Percentiles rank a stretch among this genome's conserved stretches.
These are phyloP conservation scores for Aspergillus aculeatinus DNA, from an alignment of 2,329 filamentous ascomycete genomes.

Conservation along the genomic window DNA sequence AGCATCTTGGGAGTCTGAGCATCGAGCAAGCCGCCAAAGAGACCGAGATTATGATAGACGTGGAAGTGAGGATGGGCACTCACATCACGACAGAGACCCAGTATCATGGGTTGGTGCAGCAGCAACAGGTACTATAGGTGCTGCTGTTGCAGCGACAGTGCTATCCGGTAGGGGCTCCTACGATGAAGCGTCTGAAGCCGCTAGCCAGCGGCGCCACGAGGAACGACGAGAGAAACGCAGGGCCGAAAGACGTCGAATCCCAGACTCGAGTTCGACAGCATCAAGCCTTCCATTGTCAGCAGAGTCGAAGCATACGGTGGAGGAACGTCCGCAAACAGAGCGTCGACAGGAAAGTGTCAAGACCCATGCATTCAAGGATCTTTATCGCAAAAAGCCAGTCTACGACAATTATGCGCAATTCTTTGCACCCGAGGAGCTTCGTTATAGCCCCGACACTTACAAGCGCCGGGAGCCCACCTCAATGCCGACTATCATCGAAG, in stretches of 20 bases:
- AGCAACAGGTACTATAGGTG: slow-evolving; percentile 53
- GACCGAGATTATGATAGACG: slow-evolving; percentile 20
- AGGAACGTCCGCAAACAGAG: slow-evolving; percentile 20
- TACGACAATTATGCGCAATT: slow-evolving; percentile 46
- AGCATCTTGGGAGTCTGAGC: slow-evolving; percentile 18
- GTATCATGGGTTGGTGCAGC: slow-evolving; percentile 40
- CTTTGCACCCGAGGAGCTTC: slow-evolving; percentile 43
- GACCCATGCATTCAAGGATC: slow-evolving; percentile 31
- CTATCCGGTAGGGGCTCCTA: slow-evolving; percentile 31
- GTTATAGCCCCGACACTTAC: slow-evolving; percentile 40
- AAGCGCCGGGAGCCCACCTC: slow-evolving; percentile 19
- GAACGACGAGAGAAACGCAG: slow-evolving; percentile 41
- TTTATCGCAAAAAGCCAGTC: slow-evolving; percentile 33
- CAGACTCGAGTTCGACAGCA: slow-evolving; percentile 22
- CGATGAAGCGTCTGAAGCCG: slow-evolving; percentile 29
- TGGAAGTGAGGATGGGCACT: background rate
- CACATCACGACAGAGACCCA: slow-evolving; percentile 31
- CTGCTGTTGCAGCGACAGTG: slow-evolving; percentile 47
- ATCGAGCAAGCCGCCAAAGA: slow-evolving; percentile 20
- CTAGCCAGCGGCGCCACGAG: slow-evolving; percentile 34
- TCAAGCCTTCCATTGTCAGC: slow-evolving; percentile 28
- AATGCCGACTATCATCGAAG: slow-evolving; percentile 33
- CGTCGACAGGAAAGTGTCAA: slow-evolving; percentile 19
- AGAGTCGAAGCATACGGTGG: slow-evolving; percentile 12
- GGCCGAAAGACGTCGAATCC: slow-evolving; percentile 38